Percentiles rank a stretch among this genome's conserved stretches.
Evolutionary conservation across 306 rosid genomes (phyloP).

Genomic region (Prunus padus): DNA sequence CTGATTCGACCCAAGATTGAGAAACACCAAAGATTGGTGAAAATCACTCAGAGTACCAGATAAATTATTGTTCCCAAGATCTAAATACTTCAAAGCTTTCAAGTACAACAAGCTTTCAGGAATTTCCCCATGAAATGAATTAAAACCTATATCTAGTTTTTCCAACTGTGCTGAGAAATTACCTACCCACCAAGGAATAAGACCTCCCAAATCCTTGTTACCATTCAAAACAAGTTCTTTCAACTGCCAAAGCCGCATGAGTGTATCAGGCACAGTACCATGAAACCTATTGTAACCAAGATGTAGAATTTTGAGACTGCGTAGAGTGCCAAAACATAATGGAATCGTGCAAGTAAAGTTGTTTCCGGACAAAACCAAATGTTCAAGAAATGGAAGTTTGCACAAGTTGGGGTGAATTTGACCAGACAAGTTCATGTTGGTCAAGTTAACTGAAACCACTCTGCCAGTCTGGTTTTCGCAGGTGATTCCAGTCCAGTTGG

Average conservation of each 20-base stretch:
- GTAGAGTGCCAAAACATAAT: slow-evolving; percentile 59
- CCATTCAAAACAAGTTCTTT: slow-evolving; percentile 68
- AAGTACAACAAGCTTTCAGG: slow-evolving; percentile 69
- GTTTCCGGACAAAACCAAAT: slow-evolving; percentile 62
- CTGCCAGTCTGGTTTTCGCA: slow-evolving; percentile 72
- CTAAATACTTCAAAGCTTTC: slow-evolving; percentile 65
- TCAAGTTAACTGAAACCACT: slow-evolving; percentile 64
- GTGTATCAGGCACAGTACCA: slow-evolving; percentile 67
- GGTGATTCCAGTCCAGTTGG: slow-evolving; percentile 69
- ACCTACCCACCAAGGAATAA: slow-evolving; percentile 76
- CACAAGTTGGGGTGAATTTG: slow-evolving; percentile 62
- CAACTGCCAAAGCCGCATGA: slow-evolving; percentile 56
- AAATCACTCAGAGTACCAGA: slow-evolving; percentile 67
- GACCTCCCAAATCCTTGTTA: slow-evolving; percentile 70
- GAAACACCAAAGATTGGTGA: slow-evolving; percentile 63
- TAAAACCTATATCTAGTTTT: slow-evolving; percentile 52
- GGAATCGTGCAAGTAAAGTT: slow-evolving; percentile 62
- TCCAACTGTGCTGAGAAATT: slow-evolving; percentile 74
- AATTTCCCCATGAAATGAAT: slow-evolving; percentile 66
- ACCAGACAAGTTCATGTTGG: slow-evolving; percentile 71
- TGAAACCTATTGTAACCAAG: slow-evolving; percentile 65
- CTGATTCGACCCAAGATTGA: slow-evolving; percentile 81
- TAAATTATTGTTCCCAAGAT: slow-evolving; percentile 59
- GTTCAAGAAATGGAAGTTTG: slow-evolving; percentile 51
- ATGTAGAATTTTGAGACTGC: slow-evolving; percentile 51